A percentile compares a stretch with the other conserved stretches of the same genome.
phyloP scores from a whole-genome alignment of 2,329 filamentous ascomycete species.

The Fusarium coicis region DNA sequence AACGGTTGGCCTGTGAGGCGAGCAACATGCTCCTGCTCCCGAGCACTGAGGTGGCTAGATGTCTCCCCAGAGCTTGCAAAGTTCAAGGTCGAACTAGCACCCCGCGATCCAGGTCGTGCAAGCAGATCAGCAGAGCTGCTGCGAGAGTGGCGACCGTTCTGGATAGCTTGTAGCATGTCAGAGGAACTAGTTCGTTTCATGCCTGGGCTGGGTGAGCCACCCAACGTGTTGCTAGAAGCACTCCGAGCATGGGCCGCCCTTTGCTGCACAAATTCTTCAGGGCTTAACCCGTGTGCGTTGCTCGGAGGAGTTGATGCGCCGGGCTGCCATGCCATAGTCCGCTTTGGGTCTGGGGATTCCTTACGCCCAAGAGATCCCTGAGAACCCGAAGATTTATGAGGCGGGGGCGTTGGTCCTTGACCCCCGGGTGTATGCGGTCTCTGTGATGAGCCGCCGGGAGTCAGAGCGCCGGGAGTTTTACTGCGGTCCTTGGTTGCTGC shows the following conservation, averaged over 20 bases:
- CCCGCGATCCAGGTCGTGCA: conserved; percentile 67
- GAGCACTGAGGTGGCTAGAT: conserved; percentile 76
- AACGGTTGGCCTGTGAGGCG: conserved; percentile 82
- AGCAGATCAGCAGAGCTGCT: conserved; percentile 60
- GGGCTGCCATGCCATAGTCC: conserved; percentile 84
- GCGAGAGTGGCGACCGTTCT: conserved; percentile 49
- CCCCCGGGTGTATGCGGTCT: conserved; percentile 50
- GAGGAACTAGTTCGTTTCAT: conserved; percentile 54
- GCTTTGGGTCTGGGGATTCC: conserved; percentile 65
- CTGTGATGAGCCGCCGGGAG: conserved; percentile 27
- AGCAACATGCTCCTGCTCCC: conserved; percentile 90
- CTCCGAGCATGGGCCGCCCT: conserved; percentile 73
- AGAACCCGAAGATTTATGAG: conserved; percentile 37
- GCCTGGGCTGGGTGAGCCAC: conserved; percentile 44
- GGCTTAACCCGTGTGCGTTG: conserved; percentile 67
- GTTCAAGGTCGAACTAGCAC: conserved; percentile 62
- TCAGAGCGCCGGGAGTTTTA: conserved; percentile 43
- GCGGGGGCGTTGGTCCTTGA: conserved; percentile 38
- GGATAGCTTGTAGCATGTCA: conserved; percentile 47
- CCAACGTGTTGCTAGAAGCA: conserved; percentile 61
- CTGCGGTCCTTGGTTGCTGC: conserved; percentile 49
- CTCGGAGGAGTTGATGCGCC: conserved; percentile 64
- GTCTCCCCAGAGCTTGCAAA: conserved; percentile 55
- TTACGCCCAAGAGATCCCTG: conserved; percentile 55
- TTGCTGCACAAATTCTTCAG: conserved; percentile 87